Base-by-base conservation (phyloP, 2,329 filamentous ascomycete species). In the Pseudocercospora macadamiae region DNA sequence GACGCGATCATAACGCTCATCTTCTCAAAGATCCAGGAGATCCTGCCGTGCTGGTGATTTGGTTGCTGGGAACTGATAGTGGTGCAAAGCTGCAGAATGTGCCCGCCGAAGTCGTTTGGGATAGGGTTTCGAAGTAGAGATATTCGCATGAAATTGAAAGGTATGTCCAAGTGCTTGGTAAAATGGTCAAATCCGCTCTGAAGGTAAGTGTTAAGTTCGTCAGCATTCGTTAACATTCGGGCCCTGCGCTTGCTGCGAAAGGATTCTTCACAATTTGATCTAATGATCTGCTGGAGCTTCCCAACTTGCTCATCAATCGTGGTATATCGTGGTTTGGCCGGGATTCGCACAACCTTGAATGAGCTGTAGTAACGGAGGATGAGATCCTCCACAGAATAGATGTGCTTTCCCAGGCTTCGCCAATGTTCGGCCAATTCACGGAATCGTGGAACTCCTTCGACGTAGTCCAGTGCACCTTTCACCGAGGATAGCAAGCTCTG, bases 101-200 rank as follows among this genome's bases (percentile, higher is more conserved):
- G 79, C 2, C 78, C 80, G 16, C 78, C 77, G 67, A 83, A 81
- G 54, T 80, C 75, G 14, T 68, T 67, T 63, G 32, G 79, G 76
- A 61, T 80, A 0, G 79, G 80, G 53, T 75, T 81, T 34, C 76
- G 74, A 3, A 69, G 65, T 7, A 79, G 74, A 1, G 80, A 76
- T 3, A 76, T 76, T 49, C 79, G 69, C 34, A 83, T 76, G 61
- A 83, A 83, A 63, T 83, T 77, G 65, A 83, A 83, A 3, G 81
- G 79, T 0, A 68, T 68, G 47, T 80, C 73, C 3, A 82, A 67
- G 36, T 75, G 70, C 1, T 68, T 68, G 2, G 78, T 71, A 55
- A 81, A 84, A 60, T 83, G 82, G 47, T 80, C 76, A 62, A 82
- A 83, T 0, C 79, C 81, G 23, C 68, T 73, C 63, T 82, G 76